Base-by-base conservation (phyloP, 2,329 filamentous ascomycete genomes). In the Rhinocladiella mackenziei region DNA sequence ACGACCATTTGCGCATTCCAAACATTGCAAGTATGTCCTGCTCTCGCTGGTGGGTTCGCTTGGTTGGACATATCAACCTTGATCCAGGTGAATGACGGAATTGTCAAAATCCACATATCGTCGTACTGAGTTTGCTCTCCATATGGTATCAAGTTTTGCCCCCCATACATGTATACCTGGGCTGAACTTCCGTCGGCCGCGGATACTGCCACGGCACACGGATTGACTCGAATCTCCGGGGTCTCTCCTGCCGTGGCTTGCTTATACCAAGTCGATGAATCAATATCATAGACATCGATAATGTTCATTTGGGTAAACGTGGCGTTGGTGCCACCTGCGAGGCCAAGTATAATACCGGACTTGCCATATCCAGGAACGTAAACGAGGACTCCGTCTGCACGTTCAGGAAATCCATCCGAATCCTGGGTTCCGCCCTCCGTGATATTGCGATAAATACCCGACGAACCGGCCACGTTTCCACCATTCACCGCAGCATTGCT, bases 1-100 rank as follows among this genome's bases (percentile, higher is more conserved):
- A 83, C 74, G 50, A 92, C 72, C 81, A 94, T 89, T 62, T 91
- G 86, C 45, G 83, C 81, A 11, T 88, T 83, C 65, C 87, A 91
- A 56, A 78, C 77, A 55, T 89, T 78, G 64, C 86, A 92, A 26
- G 80, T 79, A 61, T 91, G 86, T 0, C 86, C 86, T 1, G 81
- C 78, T 41, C 87, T 77, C 2, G 71, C 83, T 5, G 75, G 65
- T 64, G 84, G 60, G 4, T 69, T 40, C 40, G 57, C 51, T 60
- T 77, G 61, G 1, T 65, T 64, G 3, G 64, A 60, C 36, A 70
- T 70, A 48, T 83, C 71, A 17, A 84, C 81, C 57, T 79, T 68
- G 40, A 83, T 83, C 87, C 87, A 92, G 3, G 78, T 86, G 61
- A 94, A 94, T 0, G 82, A 83, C 0, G 87, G 87, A 4, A 94